Percentiles rank a stretch among this genome's conserved stretches.
Conservation (phyloP, 345 rosid species). For the Psidium friedrichsthalianum region DNA sequence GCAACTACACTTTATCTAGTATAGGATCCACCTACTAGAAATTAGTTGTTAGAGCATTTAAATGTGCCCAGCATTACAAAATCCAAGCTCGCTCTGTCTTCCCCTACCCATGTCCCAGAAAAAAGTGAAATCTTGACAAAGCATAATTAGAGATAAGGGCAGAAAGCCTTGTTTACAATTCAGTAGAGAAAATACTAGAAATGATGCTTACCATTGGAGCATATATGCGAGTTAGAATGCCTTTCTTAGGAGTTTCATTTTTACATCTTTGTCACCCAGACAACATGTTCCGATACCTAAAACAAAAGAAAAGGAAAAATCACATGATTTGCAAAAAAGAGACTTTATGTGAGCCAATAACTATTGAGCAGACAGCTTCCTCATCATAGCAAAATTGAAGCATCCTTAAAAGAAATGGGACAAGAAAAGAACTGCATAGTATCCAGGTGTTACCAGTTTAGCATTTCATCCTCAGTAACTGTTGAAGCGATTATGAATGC, state of each 20-base stretch:
- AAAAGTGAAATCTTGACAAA: not conserved
- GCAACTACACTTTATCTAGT: not conserved
- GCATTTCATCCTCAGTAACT: constrained; percentile 89
- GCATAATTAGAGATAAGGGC: not conserved
- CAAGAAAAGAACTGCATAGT: not conserved
- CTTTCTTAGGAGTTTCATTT: constrained; percentile 69
- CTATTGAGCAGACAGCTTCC: not conserved
- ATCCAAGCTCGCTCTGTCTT: not conserved
- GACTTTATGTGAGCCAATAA: not conserved
- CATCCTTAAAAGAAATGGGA: not conserved
- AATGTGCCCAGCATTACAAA: not conserved
- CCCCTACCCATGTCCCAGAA: not conserved
- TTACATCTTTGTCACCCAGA: constrained; percentile 81
- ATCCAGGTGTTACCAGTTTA: constrained; percentile 48
- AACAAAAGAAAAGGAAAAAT: constrained; percentile 1
- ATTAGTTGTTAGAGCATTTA: not conserved
- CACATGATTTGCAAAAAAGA: not conserved
- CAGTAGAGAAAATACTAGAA: not conserved
- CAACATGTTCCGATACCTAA: constrained; percentile 77
- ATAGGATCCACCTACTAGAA: not conserved
- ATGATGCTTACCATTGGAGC: constrained; percentile 63
- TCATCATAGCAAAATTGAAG: not conserved
- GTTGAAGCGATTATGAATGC: constrained; percentile 98
- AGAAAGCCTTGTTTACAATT: not conserved
- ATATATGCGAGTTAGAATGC: constrained; percentile 74